Conservation (phyloP, 345 rosid genomes). For the Gossypium herbaceum region DNA sequence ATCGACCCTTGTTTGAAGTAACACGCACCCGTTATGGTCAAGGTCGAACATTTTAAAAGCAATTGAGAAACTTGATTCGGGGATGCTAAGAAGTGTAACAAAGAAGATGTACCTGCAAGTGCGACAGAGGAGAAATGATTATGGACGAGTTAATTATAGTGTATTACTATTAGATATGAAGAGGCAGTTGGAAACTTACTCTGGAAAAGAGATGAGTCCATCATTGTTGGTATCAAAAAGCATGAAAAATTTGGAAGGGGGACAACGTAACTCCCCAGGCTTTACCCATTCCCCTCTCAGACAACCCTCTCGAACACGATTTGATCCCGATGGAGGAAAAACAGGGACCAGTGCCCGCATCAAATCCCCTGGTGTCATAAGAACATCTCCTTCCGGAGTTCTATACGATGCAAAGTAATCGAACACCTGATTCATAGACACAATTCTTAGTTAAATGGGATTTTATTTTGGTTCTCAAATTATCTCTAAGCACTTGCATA, state of each 20-base stretch:
- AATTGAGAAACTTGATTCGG: slow-evolving; percentile 60
- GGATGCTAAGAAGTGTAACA: slow-evolving; percentile 59
- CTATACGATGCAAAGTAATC: slow-evolving; percentile 54
- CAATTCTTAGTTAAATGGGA: too few relatives aligned
- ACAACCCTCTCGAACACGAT: slow-evolving; percentile 49
- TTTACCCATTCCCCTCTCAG: slow-evolving; percentile 14
- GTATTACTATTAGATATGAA: background rate
- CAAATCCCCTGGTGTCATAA: slow-evolving; percentile 61
- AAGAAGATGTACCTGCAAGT: slow-evolving; percentile 58
- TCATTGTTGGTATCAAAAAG: slow-evolving; percentile 59
- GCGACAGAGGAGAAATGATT: background rate
- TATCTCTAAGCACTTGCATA: too few relatives aligned
- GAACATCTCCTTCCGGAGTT: slow-evolving; percentile 43
- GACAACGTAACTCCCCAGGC: slow-evolving; percentile 50
- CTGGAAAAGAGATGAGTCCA: slow-evolving; percentile 62
- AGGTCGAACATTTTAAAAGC: slow-evolving; percentile 70
- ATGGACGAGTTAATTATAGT: background rate
- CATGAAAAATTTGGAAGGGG: slow-evolving; percentile 63
- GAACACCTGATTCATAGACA: slow-evolving; percentile 35
- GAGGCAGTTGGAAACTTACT: slow-evolving; percentile 29
- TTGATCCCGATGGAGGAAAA: slow-evolving; percentile 65
- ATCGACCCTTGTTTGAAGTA: background rate
- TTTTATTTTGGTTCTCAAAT: too few relatives aligned
- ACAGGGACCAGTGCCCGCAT: slow-evolving; percentile 78
- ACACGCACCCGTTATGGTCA: slow-evolving; percentile 33